Evolutionary conservation across 2,329 filamentous ascomycete genomes (phyloP).

Genomic region (Diaporthe ilicicola): DNA sequence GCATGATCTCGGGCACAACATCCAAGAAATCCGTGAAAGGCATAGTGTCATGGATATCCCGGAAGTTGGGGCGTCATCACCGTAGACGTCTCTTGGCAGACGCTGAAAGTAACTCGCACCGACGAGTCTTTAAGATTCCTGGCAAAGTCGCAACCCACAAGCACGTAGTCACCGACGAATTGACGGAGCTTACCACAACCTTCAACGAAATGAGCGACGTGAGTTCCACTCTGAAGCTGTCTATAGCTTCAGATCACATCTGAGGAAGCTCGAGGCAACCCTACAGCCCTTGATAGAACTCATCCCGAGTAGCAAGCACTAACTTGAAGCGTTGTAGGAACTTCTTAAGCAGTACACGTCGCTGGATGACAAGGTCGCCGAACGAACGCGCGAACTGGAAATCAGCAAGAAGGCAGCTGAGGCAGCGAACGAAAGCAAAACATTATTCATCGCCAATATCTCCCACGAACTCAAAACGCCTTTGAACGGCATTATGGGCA

Average conservation of each 20-base stretch:
- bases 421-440: conserved; percentile 97
- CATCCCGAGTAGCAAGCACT: not conserved
- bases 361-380: conserved; percentile 83
- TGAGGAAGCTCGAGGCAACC: not conserved
- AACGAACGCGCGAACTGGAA: conserved; percentile 85
- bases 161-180: conserved; percentile 82
- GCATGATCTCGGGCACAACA: conserved; percentile 49
- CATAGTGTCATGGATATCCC: conserved; percentile 48
- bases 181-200: conserved; percentile 82
- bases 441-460: conserved; percentile 96
- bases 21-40: conserved; percentile 57
- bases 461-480: conserved; percentile 89
- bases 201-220: conserved; percentile 92
- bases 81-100: conserved; percentile 40
- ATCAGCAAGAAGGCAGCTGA: conserved; percentile 92
- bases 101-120: conserved; percentile 48
- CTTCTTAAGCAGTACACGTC: conserved; percentile 85
- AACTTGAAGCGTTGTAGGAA: conserved; percentile 54
- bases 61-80: conserved; percentile 44
- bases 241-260: too few relatives aligned
- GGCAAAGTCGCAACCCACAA: conserved; percentile 80
- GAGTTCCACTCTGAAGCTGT: not conserved
- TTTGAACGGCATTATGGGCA: conserved; percentile 92
- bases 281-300: not conserved
- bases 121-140: conserved; percentile 80